Conservation (phyloP, 768 basidiomycete species). For the Boletus rubescentipes region DNA sequence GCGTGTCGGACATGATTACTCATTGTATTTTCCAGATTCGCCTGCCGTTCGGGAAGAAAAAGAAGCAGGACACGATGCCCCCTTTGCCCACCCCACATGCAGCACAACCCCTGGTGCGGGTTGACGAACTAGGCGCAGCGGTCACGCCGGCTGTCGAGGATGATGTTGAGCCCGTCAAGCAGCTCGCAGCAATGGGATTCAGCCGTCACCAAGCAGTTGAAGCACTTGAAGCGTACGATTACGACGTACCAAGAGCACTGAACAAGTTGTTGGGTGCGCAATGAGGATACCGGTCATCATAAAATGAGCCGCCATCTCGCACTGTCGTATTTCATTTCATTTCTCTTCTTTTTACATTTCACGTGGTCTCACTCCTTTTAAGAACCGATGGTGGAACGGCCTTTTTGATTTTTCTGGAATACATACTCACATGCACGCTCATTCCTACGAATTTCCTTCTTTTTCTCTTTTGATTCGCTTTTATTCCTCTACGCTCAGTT, state of each 20-base stretch:
- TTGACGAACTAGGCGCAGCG: conserved; percentile 42
- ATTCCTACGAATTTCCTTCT: conserved; percentile 17
- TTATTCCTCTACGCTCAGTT: background rate
- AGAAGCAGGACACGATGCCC: conserved; percentile 57
- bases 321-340: conserved; percentile 16
- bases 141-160: conserved; percentile 59
- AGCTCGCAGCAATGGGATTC: conserved; percentile 90
- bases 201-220: conserved; percentile 75
- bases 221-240: conserved; percentile 81
- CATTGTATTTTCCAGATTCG: conserved; percentile 48
- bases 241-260: conserved; percentile 76
- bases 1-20: conserved; percentile 4
- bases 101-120: conserved; percentile 40
- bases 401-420: conserved; percentile 23
- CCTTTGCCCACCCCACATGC: conserved; percentile 37
- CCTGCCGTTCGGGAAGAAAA: conserved; percentile 75
- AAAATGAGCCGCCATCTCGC: conserved; percentile 21
- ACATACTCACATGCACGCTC: conserved; percentile 31
- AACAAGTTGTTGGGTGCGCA: conserved; percentile 62
- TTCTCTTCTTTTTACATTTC: conserved; percentile 1
- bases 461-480: background rate
- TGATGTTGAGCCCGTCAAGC: conserved; percentile 74
- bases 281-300: conserved; percentile 13
- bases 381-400: conserved; percentile 15
- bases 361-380: conserved; percentile 18